These are phyloP conservation scores for Schwanniomyces polymorphus DNA, from an alignment of 805 yeast species.

Conservation along the genomic window DNA sequence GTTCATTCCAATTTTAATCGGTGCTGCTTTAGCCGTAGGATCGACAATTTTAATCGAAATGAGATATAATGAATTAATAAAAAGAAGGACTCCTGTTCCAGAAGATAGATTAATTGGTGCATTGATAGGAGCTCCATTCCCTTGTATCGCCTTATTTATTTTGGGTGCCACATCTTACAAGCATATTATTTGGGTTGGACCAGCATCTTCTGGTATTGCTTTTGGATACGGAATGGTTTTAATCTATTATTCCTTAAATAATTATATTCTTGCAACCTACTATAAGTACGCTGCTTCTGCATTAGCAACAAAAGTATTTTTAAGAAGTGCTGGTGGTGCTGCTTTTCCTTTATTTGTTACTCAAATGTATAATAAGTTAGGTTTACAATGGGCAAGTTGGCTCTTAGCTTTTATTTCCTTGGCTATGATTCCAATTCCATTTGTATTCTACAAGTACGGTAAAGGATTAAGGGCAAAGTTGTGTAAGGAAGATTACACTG, in stretches of 20 bases:
- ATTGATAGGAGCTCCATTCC: constrained; percentile 80
- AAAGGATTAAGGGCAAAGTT: constrained; percentile 58
- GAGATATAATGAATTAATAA: constrained; percentile 51
- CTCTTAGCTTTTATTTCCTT: constrained; percentile 73
- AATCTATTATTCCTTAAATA: constrained; percentile 60
- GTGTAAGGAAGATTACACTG: constrained; percentile 62
- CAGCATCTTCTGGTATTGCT: constrained; percentile 58
- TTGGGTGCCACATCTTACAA: constrained; percentile 77
- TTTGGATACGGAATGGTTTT: constrained; percentile 64
- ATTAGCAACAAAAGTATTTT: constrained; percentile 76
- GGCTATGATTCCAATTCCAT: constrained; percentile 75
- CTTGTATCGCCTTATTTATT: constrained; percentile 76
- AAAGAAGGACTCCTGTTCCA: constrained; percentile 64
- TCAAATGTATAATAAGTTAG: constrained; percentile 74
- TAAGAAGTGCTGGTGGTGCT: constrained; percentile 83
- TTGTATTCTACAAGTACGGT: constrained; percentile 70
- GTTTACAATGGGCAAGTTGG: constrained; percentile 81
- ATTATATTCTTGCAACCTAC: constrained; percentile 89
- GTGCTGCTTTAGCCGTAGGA: constrained; percentile 70
- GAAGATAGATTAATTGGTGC: constrained; percentile 82
- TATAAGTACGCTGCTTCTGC: constrained; percentile 80
- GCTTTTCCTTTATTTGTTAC: constrained; percentile 82
- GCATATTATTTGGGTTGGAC: constrained; percentile 66
- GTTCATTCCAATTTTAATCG: constrained; percentile 88
- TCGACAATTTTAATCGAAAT: constrained; percentile 78